Conservation (phyloP, 106 monocot species). For the Apostasia ramifera region DNA sequence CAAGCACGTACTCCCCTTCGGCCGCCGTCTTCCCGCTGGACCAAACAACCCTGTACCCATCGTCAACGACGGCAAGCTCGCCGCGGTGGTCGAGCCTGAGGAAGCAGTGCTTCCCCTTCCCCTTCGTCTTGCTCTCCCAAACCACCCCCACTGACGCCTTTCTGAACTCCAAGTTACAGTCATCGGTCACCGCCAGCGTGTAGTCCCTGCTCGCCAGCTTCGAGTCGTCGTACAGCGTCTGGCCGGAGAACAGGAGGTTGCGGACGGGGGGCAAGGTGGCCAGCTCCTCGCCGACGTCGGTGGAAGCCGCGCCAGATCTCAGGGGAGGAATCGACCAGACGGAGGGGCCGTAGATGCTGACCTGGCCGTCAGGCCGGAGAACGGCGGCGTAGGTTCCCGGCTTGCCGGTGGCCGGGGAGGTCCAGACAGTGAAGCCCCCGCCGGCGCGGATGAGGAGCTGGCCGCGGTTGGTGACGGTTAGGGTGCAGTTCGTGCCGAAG, state of each 20-base stretch:
- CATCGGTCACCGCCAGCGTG: background rate
- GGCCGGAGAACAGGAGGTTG: conserved; percentile 17
- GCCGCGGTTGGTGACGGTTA: background rate
- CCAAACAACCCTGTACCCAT: conserved; percentile 8
- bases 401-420: background rate
- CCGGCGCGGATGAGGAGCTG: background rate
- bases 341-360: background rate
- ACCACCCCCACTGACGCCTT: background rate
- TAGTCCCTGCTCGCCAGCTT: conserved; percentile 14
- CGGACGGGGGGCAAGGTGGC: background rate
- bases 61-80: conserved; percentile 3
- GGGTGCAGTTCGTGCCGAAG: background rate
- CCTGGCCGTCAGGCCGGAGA: background rate
- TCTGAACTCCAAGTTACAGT: conserved; percentile 8
- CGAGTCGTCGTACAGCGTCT: conserved; percentile 5
- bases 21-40: background rate
- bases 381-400: background rate
- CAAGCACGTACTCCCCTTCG: conserved; percentile 9
- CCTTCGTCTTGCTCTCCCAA: background rate
- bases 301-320: background rate
- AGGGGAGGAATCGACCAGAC: conserved; percentile 1
- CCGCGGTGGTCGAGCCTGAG: conserved; percentile 16
- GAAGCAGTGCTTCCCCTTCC: conserved; percentile 14
- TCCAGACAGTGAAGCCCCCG: background rate
- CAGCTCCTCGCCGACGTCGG: background rate